Evolutionary conservation across 768 basidiomycete genomes (phyloP).

Genomic region (Pisolithus albus): DNA sequence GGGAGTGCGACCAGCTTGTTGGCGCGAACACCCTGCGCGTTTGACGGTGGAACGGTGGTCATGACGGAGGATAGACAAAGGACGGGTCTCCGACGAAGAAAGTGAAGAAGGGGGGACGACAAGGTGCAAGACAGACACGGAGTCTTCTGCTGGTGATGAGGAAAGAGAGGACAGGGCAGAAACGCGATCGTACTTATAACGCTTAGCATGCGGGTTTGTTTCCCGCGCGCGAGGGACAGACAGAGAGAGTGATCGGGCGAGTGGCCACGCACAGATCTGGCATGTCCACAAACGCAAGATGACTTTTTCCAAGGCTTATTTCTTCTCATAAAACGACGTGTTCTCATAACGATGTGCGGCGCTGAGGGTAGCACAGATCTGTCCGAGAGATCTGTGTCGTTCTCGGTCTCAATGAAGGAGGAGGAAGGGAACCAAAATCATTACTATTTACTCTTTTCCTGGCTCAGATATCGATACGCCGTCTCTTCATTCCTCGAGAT

Average conservation of each 20-base stretch:
- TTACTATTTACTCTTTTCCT: too few species aligned
- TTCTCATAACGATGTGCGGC: slow-evolving; percentile 14
- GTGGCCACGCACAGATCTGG: neutral
- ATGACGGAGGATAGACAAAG: slow-evolving; percentile 21
- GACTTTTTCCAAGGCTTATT: slow-evolving; percentile 7
- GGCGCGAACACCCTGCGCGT: slow-evolving; percentile 28
- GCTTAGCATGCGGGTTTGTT: slow-evolving; percentile 12
- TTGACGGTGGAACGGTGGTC: slow-evolving; percentile 31
- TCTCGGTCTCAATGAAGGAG: slow-evolving; percentile 9
- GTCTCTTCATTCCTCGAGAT: slow-evolving; percentile 9
- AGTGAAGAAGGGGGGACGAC: slow-evolving; percentile 13
- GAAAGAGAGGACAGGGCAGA: slow-evolving; percentile 9
- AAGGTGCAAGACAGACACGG: neutral
- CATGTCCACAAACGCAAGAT: slow-evolving; percentile 1
- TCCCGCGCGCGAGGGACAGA: slow-evolving; percentile 19
- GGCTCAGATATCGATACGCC: slow-evolving; percentile 7
- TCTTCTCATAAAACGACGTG: slow-evolving; percentile 9
- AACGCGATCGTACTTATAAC: slow-evolving; percentile 13
- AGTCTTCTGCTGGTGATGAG: slow-evolving; percentile 1
- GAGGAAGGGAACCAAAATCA: slow-evolving; percentile 2
- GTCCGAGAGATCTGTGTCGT: slow-evolving; percentile 4
- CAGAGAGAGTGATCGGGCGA: neutral
- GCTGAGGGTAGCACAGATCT: slow-evolving; percentile 9
- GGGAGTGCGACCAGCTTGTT: slow-evolving; percentile 64
- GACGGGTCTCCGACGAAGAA: neutral